A percentile compares a stretch with the other conserved stretches of the same genome.
Conservation (phyloP, 176 grass and related monocot species). For the Ensete glaucum region DNA sequence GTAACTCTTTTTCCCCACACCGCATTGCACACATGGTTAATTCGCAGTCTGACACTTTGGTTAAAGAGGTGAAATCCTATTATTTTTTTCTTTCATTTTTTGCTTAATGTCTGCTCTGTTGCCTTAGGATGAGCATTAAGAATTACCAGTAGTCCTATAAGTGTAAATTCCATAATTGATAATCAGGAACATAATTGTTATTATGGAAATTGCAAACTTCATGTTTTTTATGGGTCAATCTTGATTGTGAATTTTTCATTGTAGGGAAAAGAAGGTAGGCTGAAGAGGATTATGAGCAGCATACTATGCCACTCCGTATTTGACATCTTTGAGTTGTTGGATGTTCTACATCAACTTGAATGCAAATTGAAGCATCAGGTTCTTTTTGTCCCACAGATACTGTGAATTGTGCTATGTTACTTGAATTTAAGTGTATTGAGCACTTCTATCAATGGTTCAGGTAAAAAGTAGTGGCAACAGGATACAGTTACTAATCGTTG, state of each 20-base stretch:
- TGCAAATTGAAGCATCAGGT: constrained; percentile 48
- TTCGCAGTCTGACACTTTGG: constrained; percentile 21
- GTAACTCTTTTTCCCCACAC: constrained; percentile 73
- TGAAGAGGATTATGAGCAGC: constrained; percentile 59
- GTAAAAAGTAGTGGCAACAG: constrained; percentile 34
- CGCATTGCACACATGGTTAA: constrained; percentile 48
- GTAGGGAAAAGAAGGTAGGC: constrained; percentile 40
- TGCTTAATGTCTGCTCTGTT: background rate
- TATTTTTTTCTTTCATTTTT: background rate
- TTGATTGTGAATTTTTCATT: constrained; percentile 21
- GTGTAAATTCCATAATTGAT: background rate
- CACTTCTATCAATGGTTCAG: constrained; percentile 27
- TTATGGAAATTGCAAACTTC: background rate
- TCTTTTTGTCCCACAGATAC: constrained; percentile 13
- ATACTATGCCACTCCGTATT: constrained; percentile 63
- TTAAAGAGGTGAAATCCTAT: constrained; percentile 34
- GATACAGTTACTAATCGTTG: constrained; percentile 75
- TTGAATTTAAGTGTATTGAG: constrained; percentile 7
- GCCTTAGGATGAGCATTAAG: too few species aligned
- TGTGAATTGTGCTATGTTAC: background rate
- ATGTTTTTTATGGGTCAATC: constrained; percentile 1
- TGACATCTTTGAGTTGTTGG: constrained; percentile 87
- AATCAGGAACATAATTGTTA: background rate
- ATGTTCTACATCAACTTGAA: constrained; percentile 64
- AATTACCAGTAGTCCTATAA: background rate